Conservation (phyloP, 2,329 filamentous ascomycete genomes). For the Curvularia sp. region DNA sequence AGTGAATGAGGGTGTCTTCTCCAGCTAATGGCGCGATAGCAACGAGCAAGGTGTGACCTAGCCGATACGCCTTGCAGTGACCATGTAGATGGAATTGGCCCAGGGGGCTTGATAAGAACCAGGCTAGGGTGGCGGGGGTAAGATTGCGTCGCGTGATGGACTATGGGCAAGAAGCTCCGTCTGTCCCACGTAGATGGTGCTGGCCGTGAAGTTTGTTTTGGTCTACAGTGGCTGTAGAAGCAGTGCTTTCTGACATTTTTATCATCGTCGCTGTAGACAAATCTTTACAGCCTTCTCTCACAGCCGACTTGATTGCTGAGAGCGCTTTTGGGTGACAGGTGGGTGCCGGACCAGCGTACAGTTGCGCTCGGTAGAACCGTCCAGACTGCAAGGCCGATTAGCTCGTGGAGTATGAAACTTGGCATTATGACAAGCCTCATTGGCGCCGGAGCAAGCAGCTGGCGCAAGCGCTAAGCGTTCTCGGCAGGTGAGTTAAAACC, state of each 20-base stretch:
- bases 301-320: conserved; percentile 5
- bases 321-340: neutral
- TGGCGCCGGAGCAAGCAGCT: conserved; percentile 10
- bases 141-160: conserved; percentile 16
- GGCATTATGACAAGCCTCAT: conserved; percentile 28
- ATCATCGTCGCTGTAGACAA: neutral
- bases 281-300: neutral
- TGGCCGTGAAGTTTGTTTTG: conserved; percentile 2
- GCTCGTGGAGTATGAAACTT: conserved; percentile 21
- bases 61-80: conserved; percentile 23
- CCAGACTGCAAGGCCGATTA: conserved; percentile 7
- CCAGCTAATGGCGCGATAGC: conserved; percentile 24
- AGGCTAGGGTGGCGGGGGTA: conserved; percentile 19
- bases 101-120: conserved; percentile 35
- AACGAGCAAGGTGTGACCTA: conserved; percentile 21
- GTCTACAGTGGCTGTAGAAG: neutral
- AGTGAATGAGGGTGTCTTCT: conserved; percentile 27
- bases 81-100: conserved; percentile 26
- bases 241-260: neutral
- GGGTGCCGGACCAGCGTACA: conserved; percentile 10
- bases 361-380: conserved; percentile 10
- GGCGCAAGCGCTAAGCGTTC: conserved; percentile 15
- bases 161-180: conserved; percentile 24
- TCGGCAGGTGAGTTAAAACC: conserved; percentile 14
- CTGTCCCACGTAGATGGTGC: conserved; percentile 28